Base-by-base conservation (phyloP, 352 stramenopile genomes). In the Phytophthora pisi region DNA sequence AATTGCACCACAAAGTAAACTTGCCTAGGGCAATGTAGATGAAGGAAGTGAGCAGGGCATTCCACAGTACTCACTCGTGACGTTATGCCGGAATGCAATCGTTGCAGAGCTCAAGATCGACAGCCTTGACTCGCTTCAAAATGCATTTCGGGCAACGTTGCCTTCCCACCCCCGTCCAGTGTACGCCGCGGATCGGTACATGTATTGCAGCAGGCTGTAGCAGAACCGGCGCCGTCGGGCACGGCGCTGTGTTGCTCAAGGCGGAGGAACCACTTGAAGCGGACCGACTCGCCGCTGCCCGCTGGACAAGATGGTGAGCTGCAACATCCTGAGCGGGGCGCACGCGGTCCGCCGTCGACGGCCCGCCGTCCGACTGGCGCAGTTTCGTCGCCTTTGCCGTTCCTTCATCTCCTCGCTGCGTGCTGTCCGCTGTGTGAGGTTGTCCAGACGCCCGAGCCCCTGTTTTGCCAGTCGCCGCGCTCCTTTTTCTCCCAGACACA, bases 391-490 rank as follows among this genome's bases (percentile, higher is more conserved):
- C 42, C 28, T 31, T 31, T 5, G 36, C 18, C 55, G n/a, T 36
- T 24, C 30, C 30, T 24, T 66, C 38, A 38, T 46, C 47, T 61
- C 50, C n/a, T 51, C 15, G 40, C 40, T 20, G 16, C 40, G 40
- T 6, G 40, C 11, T 23, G 16, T 46, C 40, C 40, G 15, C 16
- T 20, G 38, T 45, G 38, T 7, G 40, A 9, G 42, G 5, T 49
- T 49, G 42, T 47, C 51, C 31, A n/a, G 34, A 42, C 34, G 34
- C 34, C 15, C 34, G 4, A 23, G 16, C 20, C 15, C 5, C 40
- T 18, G 11, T 70, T 72, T 67, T 57, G 46, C 51, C 26, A 63
- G 64, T 64, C 51, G 58, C 20, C n/a, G 24, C 51, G 20, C 28
- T 49, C 49, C 24, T 49, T 54, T 65, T 30, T 61, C 59, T 51